Evolutionary conservation across 805 yeast genomes (phyloP), one percentile per base, ranked within the genome.

Genomic region (Scheffersomyces ergatensis): DNA sequence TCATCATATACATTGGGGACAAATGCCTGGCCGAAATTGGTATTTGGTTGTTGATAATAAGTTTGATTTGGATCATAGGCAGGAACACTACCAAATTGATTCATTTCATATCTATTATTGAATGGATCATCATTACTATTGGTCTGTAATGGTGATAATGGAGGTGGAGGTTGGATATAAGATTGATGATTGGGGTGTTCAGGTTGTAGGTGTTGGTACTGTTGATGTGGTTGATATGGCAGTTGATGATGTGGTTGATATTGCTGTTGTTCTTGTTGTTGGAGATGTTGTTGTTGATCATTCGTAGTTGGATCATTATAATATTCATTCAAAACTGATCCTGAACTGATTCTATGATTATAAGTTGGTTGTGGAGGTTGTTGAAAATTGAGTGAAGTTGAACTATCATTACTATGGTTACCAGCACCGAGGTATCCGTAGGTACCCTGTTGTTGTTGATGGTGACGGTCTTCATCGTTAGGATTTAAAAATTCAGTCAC

Each of bases 1-100:
- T 61, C 69, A 26, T 63, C 71, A 43, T 70, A 66, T 13, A 61
- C 67, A 48, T 68, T 63, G 13, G 74, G 73, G 12, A 67, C 74
- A 46, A 70, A 70, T n/a, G 74, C 65, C 50, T 65, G 70, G 41
- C 55, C 52, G 43, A 55, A 67, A 16, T 29, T 24, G 11, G 35
- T 36, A 14, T 5, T 29, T 14, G 32, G 32, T 14, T n/a, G 17
- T 29, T 29, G 32, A 29, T 29, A 29, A 14, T 29, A 29, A 14
- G 5, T n/a, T 15, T 29, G 32, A 29, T 29, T 29, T 14, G 32
- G 32, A 29, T 29, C 32, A 29, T 29, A 29, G 6, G 17, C 18
- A 14, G 17, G 32, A 14, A 14, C 18, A 21, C 27, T 24, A 16
- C 38, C 36, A 7, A 41, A 35, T 14, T 41, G 38, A 21, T 44